These are phyloP conservation scores for Termitomyces sp. DNA, from an alignment of 768 basidiomycete genomes.

Conservation along the genomic window DNA sequence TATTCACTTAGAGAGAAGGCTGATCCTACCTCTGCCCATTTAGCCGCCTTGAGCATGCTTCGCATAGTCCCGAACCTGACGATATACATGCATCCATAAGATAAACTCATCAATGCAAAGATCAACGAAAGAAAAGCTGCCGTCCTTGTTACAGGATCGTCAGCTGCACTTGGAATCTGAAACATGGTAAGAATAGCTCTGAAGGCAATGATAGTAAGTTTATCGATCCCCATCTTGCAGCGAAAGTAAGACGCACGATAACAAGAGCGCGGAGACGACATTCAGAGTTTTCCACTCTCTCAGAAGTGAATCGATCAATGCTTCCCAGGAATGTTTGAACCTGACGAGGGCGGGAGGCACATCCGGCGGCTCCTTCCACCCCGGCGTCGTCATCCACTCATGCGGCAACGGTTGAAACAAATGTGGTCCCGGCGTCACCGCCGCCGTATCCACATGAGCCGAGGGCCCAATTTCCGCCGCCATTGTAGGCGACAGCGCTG, in stretches of 20 bases:
- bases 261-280: conserved; percentile 59
- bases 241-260: conserved; percentile 26
- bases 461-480: conserved; percentile 21
- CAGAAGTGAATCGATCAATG: conserved; percentile 60
- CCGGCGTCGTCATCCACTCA: conserved; percentile 40
- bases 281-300: conserved; percentile 76
- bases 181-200: conserved; percentile 71
- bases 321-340: conserved; percentile 47
- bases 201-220: neutral
- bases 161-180: conserved; percentile 46
- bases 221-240: neutral
- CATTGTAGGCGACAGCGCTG: conserved; percentile 15
- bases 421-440: conserved; percentile 7
- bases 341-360: conserved; percentile 60
- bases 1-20: neutral
- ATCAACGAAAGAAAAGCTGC: conserved; percentile 59
- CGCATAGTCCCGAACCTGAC: conserved; percentile 68
- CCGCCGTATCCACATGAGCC: conserved; percentile 18
- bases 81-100: conserved; percentile 71
- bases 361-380: conserved; percentile 1
- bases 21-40: conserved; percentile 59
- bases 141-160: conserved; percentile 58
- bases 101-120: conserved; percentile 64
- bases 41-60: conserved; percentile 62
- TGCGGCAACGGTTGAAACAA: conserved; percentile 42